These are phyloP conservation scores for Cryptosporidium viatorum DNA, from an alignment of 169 alveolate species.

Conservation along the genomic window DNA sequence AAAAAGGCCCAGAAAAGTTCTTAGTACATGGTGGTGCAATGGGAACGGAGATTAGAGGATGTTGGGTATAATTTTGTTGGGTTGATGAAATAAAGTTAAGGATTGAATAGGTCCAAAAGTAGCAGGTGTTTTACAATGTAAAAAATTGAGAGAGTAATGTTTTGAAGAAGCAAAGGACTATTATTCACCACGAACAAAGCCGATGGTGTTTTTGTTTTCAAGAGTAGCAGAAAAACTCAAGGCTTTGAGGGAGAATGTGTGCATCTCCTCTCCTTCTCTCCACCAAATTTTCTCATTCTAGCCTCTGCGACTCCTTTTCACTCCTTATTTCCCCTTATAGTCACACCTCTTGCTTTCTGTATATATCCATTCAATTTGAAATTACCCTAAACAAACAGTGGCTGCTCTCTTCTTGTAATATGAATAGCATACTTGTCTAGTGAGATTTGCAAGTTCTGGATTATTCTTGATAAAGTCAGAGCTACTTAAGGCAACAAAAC, in stretches of 20 bases:
- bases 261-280: no score
- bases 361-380: not conserved
- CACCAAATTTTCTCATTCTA: no score
- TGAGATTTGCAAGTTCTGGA: constrained; percentile 7
- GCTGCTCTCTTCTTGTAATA: constrained; percentile 57
- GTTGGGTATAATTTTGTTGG: not conserved
- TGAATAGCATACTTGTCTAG: constrained; percentile 36
- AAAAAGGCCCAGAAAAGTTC: not conserved
- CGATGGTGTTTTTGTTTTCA: no score
- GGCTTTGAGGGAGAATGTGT: no score
- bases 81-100: not conserved
- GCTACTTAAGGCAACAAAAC: not conserved
- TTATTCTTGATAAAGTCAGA: constrained; percentile 2
- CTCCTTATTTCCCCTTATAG: not conserved
- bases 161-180: no score
- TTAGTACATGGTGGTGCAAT: not conserved
- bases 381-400: constrained; percentile 1
- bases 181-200: no score
- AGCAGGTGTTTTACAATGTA: not conserved
- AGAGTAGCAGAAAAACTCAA: no score
- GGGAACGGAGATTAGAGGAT: no score
- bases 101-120: not conserved
- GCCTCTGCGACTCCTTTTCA: not conserved
- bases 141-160: not conserved
- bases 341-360: not conserved